A percentile compares a stretch with the other conserved stretches of the same genome.
Conservation (phyloP, 768 basidiomycete genomes). For the Porphyrellus cyaneotinctus region DNA sequence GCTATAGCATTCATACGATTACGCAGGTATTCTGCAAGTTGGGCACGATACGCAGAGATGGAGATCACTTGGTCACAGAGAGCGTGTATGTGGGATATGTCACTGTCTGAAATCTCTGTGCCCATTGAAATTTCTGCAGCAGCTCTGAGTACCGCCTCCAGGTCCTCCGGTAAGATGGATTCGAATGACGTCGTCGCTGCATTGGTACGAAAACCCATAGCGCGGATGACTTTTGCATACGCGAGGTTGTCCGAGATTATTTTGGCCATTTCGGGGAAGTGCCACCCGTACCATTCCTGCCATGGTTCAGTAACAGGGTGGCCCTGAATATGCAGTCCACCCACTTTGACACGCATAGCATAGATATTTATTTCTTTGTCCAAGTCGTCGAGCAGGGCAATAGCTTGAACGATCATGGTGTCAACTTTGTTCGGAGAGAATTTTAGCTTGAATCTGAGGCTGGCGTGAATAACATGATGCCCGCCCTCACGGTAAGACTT, state of each 20-base stretch:
- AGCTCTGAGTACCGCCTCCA: conserved; percentile 90
- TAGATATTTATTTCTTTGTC: conserved; percentile 99
- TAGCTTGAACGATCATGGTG: conserved; percentile 99
- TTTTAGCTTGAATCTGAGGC: conserved; percentile 89
- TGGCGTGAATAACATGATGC: conserved; percentile 5
- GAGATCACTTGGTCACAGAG: conserved; percentile 98
- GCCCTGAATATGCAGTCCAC: conserved; percentile 11
- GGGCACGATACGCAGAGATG: conserved; percentile 90
- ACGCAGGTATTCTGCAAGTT: conserved; percentile 92
- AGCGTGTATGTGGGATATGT: conserved; percentile 94
- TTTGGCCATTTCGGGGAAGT: conserved; percentile 99
- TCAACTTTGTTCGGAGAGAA: conserved; percentile 99
- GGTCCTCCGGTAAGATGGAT: conserved; percentile 91
- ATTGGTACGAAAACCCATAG: conserved; percentile 98
- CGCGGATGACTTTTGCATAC: conserved; percentile 89
- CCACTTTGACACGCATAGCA: conserved; percentile 96
- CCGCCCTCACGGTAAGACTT: conserved; percentile 16
- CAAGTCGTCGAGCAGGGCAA: conserved; percentile 93
- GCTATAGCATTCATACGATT: conserved; percentile 99
- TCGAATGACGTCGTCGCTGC: conserved; percentile 83
- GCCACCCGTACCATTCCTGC: conserved; percentile 99
- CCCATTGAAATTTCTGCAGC: conserved; percentile 99
- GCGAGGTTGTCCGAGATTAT: conserved; percentile 97
- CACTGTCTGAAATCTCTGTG: conserved; percentile 96
- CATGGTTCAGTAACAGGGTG: not conserved